These are phyloP conservation scores for Cladosporium sp. DNA, from an alignment of 2,329 filamentous ascomycete genomes.

Conservation along the genomic window DNA sequence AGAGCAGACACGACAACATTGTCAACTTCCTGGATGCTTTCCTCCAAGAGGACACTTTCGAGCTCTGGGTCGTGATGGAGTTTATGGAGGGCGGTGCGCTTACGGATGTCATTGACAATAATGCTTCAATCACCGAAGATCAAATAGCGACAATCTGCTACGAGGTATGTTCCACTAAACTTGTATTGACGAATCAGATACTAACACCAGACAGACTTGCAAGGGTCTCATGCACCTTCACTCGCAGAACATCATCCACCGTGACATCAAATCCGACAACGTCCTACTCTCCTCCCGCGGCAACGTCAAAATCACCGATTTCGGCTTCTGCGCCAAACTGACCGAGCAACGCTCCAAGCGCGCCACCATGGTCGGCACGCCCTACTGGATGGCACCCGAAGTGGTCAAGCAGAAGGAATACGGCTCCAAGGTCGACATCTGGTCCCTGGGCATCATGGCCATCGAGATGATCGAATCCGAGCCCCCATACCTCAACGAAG, in stretches of 20 bases:
- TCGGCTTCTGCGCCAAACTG: conserved; percentile 97
- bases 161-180: conserved; percentile 60
- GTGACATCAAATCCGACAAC: conserved; percentile 99
- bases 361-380: conserved; percentile 97
- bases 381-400: conserved; percentile 99
- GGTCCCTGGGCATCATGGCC: conserved; percentile 98
- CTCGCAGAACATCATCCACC: conserved; percentile 93
- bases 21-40: conserved; percentile 98
- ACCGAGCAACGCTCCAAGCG: conserved; percentile 96
- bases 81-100: conserved; percentile 98
- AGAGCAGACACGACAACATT: conserved; percentile 96
- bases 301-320: conserved; percentile 95
- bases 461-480: conserved; percentile 99
- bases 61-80: conserved; percentile 99
- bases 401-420: conserved; percentile 99
- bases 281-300: conserved; percentile 89
- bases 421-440: conserved; percentile 96
- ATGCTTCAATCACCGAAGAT: conserved; percentile 85
- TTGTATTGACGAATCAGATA: background rate
- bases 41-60: conserved; percentile 85
- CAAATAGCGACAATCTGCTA: conserved; percentile 96
- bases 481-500: conserved; percentile 95
- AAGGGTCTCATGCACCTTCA: conserved; percentile 91
- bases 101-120: conserved; percentile 98
- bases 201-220: conserved; percentile 65